Percentiles rank a stretch among this genome's conserved stretches.
These are phyloP conservation scores for Wallacemonas collosoma DNA, from an alignment of 208 protist species.

Conservation along the genomic window DNA sequence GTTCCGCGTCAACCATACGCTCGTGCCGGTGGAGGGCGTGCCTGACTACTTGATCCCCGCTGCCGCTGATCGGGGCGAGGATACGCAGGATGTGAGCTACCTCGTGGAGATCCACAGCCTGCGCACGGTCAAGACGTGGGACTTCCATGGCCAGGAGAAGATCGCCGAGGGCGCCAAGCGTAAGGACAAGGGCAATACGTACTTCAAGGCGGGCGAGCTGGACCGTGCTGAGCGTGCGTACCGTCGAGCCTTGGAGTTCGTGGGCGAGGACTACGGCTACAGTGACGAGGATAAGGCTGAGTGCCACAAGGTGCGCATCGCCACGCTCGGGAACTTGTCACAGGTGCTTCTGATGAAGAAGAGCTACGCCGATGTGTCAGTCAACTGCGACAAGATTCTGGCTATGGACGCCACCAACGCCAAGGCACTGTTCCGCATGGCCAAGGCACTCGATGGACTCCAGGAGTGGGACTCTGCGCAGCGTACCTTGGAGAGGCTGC, in stretches of 20 bases:
- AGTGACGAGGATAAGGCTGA: conserved; percentile 52
- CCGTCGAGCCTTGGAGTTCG: conserved; percentile 83
- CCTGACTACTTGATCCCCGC: conserved; percentile 67
- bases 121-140: conserved; percentile 59
- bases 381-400: conserved; percentile 73
- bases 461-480: conserved; percentile 77
- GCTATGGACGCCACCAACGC: conserved; percentile 50
- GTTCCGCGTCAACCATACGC: conserved; percentile 54
- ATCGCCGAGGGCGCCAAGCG: conserved; percentile 60
- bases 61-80: conserved; percentile 16
- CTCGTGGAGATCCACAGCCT: conserved; percentile 67
- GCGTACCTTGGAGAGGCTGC: conserved; percentile 44
- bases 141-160: conserved; percentile 65
- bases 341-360: conserved; percentile 72
- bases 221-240: conserved; percentile 77
- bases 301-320: conserved; percentile 51
- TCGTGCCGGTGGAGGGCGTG: conserved; percentile 38
- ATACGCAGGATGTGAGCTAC: conserved; percentile 58
- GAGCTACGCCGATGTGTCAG: conserved; percentile 46
- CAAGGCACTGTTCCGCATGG: conserved; percentile 79
- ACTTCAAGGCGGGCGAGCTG: conserved; percentile 69
- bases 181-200: conserved; percentile 81
- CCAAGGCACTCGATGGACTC: conserved; percentile 63
- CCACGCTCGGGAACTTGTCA: conserved; percentile 71
- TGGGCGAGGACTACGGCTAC: conserved; percentile 79